Evolutionary conservation across 371 early-diverging fungal genomes (phyloP).

Genomic region (Actinomortierella ambigua): DNA sequence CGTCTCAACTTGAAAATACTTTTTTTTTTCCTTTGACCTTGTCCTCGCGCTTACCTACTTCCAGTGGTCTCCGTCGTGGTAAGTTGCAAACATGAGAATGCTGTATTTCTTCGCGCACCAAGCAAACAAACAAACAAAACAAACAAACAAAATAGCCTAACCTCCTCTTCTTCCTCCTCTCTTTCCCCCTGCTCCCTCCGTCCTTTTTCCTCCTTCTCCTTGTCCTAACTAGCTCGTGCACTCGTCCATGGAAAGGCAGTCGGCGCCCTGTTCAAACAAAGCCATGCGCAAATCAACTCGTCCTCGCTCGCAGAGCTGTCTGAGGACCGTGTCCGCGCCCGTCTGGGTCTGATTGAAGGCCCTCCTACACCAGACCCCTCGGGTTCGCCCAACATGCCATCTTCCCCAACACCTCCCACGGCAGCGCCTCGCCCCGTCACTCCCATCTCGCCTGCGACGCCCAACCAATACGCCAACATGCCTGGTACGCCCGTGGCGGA

Average conservation of each 20-base stretch:
- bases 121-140: constrained; percentile 1
- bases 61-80: constrained; percentile 70
- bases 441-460: constrained; percentile 43
- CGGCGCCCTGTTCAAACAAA: constrained; percentile 58
- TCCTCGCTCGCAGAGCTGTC: constrained; percentile 52
- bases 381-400: constrained; percentile 36
- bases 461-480: constrained; percentile 13
- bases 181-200: neutral
- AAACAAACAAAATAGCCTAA: too few species aligned
- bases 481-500: constrained; percentile 48
- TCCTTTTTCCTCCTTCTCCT: neutral
- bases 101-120: neutral
- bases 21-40: constrained; percentile 7
- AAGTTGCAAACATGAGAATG: constrained; percentile 6
- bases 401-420: constrained; percentile 22
- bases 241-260: constrained; percentile 75
- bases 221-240: constrained; percentile 57
- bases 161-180: too few species aligned
- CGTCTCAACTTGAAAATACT: neutral
- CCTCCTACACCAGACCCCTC: constrained; percentile 41
- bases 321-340: constrained; percentile 45
- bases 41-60: constrained; percentile 6
- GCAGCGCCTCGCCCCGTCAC: constrained; percentile 34
- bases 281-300: constrained; percentile 57
- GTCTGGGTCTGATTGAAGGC: constrained; percentile 37